Evolutionary conservation across 2,329 filamentous ascomycete species (phyloP).

Genomic region (Alternaria hordeiaustralica): DNA sequence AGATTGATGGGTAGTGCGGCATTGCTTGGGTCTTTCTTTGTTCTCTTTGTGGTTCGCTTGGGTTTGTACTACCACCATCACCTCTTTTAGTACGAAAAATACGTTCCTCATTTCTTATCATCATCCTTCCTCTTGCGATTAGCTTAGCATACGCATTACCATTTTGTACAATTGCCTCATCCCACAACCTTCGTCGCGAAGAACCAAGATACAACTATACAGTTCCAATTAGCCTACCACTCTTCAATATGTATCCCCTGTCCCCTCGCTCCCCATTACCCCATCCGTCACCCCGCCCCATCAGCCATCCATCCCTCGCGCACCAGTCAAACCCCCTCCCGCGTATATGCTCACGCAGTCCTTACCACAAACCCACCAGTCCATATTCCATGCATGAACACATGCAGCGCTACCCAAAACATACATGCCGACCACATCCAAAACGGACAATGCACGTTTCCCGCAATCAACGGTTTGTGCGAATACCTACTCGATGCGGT

Average conservation of each 20-base stretch:
- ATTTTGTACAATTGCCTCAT: not conserved
- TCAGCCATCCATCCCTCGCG: not conserved
- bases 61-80: not conserved
- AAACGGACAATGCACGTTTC: conserved; percentile 1
- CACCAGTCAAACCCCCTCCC: not conserved
- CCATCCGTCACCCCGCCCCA: not conserved
- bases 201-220: not conserved
- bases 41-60: not conserved
- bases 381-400: not conserved
- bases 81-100: not conserved
- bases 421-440: not conserved
- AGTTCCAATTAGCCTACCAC: not conserved
- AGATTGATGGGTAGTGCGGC: not conserved
- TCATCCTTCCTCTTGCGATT: not conserved
- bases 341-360: not conserved
- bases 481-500: not conserved
- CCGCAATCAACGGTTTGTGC: not conserved
- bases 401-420: not conserved
- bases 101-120: not conserved
- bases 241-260: not conserved
- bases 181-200: not conserved
- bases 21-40: not conserved
- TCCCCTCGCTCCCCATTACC: not conserved
- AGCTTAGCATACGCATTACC: not conserved
- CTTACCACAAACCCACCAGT: not conserved